These are phyloP conservation scores for Phyllosticta citriasiana DNA, from an alignment of 2,329 filamentous ascomycete genomes.

Conservation along the genomic window DNA sequence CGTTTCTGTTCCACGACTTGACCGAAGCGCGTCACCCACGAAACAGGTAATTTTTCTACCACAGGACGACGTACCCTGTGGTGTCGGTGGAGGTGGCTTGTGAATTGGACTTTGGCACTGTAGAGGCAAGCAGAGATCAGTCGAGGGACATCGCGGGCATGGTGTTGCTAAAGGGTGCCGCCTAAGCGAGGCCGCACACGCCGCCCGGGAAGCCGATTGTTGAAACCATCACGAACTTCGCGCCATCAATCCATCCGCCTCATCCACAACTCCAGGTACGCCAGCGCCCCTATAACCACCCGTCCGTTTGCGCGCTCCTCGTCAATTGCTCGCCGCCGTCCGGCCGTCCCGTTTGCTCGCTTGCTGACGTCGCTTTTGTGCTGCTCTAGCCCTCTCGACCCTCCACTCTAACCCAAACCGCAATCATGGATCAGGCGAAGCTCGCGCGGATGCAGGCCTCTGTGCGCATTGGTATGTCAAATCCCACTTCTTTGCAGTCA, in stretches of 20 bases:
- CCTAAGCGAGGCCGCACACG: slow-evolving; percentile 11
- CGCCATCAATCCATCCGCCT: slow-evolving; percentile 7
- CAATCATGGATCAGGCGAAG: slow-evolving; percentile 38
- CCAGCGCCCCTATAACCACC: neutral
- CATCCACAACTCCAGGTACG: slow-evolving; percentile 10
- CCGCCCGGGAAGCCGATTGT: slow-evolving; percentile 8
- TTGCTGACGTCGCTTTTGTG: slow-evolving; percentile 1
- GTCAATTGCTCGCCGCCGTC: neutral
- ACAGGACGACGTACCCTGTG: neutral
- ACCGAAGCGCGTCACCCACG: neutral
- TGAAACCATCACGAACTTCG: slow-evolving; percentile 12
- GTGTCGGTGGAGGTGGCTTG: neutral
- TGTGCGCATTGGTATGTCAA: slow-evolving; percentile 34
- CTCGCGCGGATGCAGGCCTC: slow-evolving; percentile 35
- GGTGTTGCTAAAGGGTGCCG: neutral
- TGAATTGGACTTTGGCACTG: neutral
- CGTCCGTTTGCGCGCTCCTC: neutral
- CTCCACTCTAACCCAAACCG: slow-evolving; percentile 14
- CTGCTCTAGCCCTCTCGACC: slow-evolving; percentile 9
- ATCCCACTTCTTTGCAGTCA: neutral
- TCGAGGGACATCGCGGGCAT: neutral
- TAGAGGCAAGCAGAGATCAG: neutral
- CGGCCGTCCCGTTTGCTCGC: neutral
- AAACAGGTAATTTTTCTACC: neutral
- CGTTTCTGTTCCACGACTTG: neutral